Conservation (phyloP, 495 filamentous ascomycete genomes). For the Elasticomyces elasticus region DNA sequence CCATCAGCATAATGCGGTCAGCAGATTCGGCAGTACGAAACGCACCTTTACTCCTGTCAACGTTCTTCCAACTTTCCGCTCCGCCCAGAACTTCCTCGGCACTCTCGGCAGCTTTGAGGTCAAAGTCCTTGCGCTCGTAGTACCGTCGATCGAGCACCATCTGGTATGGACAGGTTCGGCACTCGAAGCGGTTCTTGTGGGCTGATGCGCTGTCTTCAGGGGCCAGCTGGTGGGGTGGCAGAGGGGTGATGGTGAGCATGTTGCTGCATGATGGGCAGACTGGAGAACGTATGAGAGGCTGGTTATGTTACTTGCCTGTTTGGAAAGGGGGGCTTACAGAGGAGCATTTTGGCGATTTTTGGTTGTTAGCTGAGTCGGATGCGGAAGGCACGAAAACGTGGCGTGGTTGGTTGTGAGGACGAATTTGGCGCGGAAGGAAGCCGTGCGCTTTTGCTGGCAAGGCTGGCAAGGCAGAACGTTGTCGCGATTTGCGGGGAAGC, state of each 20-base stretch:
- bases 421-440: background rate
- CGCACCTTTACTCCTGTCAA: slow-evolving; percentile 62
- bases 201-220: slow-evolving; percentile 25
- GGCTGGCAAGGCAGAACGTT: no score
- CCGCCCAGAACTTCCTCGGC: slow-evolving; percentile 82
- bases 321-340: slow-evolving; percentile 43
- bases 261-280: slow-evolving; percentile 93
- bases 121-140: slow-evolving; percentile 16
- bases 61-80: slow-evolving; percentile 77
- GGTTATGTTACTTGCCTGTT: background rate
- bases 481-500: no score
- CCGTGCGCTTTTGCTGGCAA: no score
- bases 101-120: slow-evolving; percentile 64
- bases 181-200: slow-evolving; percentile 71
- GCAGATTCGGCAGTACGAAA: no score
- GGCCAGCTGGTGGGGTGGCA: slow-evolving; percentile 39
- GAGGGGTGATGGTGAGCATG: slow-evolving; percentile 61
- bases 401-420: background rate
- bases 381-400: background rate
- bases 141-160: slow-evolving; percentile 58
- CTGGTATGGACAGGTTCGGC: slow-evolving; percentile 86
- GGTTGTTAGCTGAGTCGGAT: background rate
- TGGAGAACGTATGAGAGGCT: slow-evolving; percentile 28
- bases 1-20: no score
- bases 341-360: slow-evolving; percentile 44